Evolutionary conservation across 2,329 filamentous ascomycete species (phyloP).

Genomic region (Phialophora chinensis): DNA sequence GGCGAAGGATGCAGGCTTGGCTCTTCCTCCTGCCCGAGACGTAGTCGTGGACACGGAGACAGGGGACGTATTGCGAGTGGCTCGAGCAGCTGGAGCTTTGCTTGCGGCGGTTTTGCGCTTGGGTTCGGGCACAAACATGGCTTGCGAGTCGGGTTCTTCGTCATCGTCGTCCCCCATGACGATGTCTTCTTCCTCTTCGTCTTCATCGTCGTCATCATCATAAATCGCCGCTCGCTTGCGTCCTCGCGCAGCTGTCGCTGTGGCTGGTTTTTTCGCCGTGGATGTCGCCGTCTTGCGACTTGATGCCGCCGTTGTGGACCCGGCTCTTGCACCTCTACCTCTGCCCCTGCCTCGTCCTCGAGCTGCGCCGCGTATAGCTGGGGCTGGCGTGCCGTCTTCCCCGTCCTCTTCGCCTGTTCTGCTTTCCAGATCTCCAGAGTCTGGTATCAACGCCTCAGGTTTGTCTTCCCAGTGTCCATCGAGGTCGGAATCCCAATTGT

Average conservation of each 20-base stretch:
- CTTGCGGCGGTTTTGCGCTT: conserved; percentile 29
- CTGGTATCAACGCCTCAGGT: conserved; percentile 66
- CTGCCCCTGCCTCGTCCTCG: conserved; percentile 57
- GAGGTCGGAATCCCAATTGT: conserved; percentile 85
- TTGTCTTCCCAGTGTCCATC: conserved; percentile 86
- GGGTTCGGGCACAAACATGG: conserved; percentile 37
- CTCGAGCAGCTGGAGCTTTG: conserved; percentile 18
- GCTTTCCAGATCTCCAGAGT: conserved; percentile 50
- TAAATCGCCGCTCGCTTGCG: conserved; percentile 43
- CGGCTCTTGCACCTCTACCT: conserved; percentile 51
- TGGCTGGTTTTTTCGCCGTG: conserved; percentile 43
- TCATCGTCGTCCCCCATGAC: conserved; percentile 49
- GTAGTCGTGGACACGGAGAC: conserved; percentile 8
- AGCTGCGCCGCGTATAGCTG: conserved; percentile 46
- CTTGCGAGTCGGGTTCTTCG: conserved; percentile 41
- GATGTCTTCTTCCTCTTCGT: conserved; percentile 44
- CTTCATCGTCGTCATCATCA: conserved; percentile 43
- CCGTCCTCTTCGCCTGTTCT: conserved; percentile 48
- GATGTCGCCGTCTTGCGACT: conserved; percentile 47
- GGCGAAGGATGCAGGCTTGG: conserved; percentile 20
- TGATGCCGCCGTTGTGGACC: conserved; percentile 47
- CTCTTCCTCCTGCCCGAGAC: conserved; percentile 6
- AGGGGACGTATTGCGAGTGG: conserved; percentile 5
- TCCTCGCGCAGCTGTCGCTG: conserved; percentile 38
- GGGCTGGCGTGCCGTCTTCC: conserved; percentile 52